Evolutionary conservation across 2,329 filamentous ascomycete genomes (phyloP), one percentile per base, ranked within the genome.

Genomic region (Fusarium burgessii): DNA sequence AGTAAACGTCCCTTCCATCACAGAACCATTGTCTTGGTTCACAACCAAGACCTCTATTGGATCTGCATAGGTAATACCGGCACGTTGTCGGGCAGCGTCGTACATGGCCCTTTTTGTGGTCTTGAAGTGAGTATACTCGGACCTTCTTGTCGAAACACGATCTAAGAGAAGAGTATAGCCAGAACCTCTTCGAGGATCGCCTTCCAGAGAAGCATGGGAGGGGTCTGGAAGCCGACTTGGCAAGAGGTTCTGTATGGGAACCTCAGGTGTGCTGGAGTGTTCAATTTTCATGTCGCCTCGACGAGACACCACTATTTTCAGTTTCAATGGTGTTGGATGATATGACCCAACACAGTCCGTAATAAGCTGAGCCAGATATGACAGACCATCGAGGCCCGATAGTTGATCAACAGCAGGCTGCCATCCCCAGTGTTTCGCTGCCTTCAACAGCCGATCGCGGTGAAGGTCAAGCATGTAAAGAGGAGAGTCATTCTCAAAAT

Each of bases 1-100:
- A 1, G 92, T 95, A 18, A 92, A 87, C 66, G 92, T 95, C 12
- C 93, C 94, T 80, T 98, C 95, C 88, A 97, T 97, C 38, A 98
- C 82, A 51, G 91, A 87, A 3, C 86, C 86, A 32, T 88, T 83
- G 7, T 79, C 71, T 1, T 77, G 77, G 75, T 93, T 94, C 69
- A 92, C 86, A 4, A 98, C 81, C 23, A 98, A 83, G 7, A 97
- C 93, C 79, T 98, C 95, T 55, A 87, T 86, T 42, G 82, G 79
- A 40, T 88, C 86, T 1, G 81, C 77, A 12, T 79, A 81, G 45
- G 68, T 77, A 50, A 95, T 89, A 0, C 83, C 82, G 2, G 87
- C 88, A 17, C 93, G 86, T 29, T 82, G 77, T 12, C 94, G 88
- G 2, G 94, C 93, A 5, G 82, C 83, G 47, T 92, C 88, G 79